Evolutionary conservation across 305 asterid species (phyloP).

Genomic region (Withania somnifera): DNA sequence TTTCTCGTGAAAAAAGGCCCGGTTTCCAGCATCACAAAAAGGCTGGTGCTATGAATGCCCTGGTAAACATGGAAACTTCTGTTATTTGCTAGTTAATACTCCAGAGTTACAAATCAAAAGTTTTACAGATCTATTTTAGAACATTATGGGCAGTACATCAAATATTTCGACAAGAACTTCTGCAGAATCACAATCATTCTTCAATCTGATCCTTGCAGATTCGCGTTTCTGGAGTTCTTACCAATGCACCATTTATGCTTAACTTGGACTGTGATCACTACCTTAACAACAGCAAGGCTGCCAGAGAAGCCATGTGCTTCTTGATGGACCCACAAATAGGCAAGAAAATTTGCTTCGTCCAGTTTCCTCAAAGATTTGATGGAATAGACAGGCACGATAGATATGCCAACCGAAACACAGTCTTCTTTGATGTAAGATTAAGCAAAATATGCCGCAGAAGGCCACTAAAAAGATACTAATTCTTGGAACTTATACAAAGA

Average conservation of each 20-base stretch:
- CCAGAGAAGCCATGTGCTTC: constrained; percentile 95
- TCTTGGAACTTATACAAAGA: background rate
- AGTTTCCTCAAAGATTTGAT: constrained; percentile 94
- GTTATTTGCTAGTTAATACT: background rate
- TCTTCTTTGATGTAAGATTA: constrained; percentile 81
- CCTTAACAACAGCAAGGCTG: constrained; percentile 92
- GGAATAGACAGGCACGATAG: constrained; percentile 87
- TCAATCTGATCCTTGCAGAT: constrained; percentile 34
- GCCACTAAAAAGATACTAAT: background rate
- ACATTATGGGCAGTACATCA: background rate
- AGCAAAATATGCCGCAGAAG: background rate
- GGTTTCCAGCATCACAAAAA: constrained; percentile 97
- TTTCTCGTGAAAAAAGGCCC: constrained; percentile 98
- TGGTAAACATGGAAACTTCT: constrained; percentile 41
- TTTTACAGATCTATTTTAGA: background rate
- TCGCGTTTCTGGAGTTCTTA: constrained; percentile 92
- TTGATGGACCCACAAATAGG: constrained; percentile 91
- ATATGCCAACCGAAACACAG: constrained; percentile 95
- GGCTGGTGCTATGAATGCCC: constrained; percentile 97
- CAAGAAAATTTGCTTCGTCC: constrained; percentile 86
- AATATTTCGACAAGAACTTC: background rate
- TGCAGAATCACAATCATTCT: background rate
- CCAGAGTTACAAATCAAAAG: background rate
- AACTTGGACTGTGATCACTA: constrained; percentile 99
- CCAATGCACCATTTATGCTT: constrained; percentile 98